phyloP scores from a whole-genome alignment of 495 filamentous ascomycete genomes.

The Lepraria neglecta region DNA sequence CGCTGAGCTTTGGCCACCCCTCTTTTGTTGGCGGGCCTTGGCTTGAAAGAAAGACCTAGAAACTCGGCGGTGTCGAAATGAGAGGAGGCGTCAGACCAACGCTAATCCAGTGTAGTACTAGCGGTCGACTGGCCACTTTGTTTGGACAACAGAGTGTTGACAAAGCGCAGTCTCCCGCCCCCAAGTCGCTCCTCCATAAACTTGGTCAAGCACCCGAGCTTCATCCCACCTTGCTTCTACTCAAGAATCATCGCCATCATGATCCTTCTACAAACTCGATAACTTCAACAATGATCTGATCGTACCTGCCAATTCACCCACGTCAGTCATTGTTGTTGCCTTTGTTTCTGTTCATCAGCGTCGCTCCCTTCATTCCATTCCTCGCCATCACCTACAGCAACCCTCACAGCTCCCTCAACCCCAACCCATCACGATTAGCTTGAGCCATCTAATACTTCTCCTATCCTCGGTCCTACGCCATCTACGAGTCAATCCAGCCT shows the following conservation, averaged over 20 bases:
- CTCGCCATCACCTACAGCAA: conserved; percentile 24
- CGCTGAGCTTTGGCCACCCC: conserved; percentile 9
- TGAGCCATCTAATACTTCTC: conserved; percentile 12
- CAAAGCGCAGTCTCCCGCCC: conserved; percentile 18
- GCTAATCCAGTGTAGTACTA: conserved; percentile 5
- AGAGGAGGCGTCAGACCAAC: background rate
- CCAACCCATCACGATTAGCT: conserved; percentile 12
- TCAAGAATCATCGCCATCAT: conserved; percentile 18
- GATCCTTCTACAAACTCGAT: conserved; percentile 25
- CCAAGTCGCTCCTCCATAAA: conserved; percentile 13
- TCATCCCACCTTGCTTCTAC: conserved; percentile 22
- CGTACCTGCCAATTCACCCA: conserved; percentile 29
- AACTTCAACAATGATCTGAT: conserved; percentile 29
- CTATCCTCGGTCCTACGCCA: conserved; percentile 3
- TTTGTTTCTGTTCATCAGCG: conserved; percentile 23
- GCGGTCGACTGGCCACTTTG: conserved; percentile 7
- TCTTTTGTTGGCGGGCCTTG: conserved; percentile 3
- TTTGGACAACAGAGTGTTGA: conserved; percentile 15
- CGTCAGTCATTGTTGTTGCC: conserved; percentile 30
- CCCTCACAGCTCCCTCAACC: conserved; percentile 7
- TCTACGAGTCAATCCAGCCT: background rate
- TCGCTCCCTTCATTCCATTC: conserved; percentile 31
- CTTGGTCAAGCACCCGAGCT: conserved; percentile 23
- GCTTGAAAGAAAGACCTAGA: conserved; percentile 14
- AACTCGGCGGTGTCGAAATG: conserved; percentile 8